Percentiles rank a stretch among this genome's conserved stretches.
Conservation (phyloP, 148 eudicot species). For the Rhododendron vialii region DNA sequence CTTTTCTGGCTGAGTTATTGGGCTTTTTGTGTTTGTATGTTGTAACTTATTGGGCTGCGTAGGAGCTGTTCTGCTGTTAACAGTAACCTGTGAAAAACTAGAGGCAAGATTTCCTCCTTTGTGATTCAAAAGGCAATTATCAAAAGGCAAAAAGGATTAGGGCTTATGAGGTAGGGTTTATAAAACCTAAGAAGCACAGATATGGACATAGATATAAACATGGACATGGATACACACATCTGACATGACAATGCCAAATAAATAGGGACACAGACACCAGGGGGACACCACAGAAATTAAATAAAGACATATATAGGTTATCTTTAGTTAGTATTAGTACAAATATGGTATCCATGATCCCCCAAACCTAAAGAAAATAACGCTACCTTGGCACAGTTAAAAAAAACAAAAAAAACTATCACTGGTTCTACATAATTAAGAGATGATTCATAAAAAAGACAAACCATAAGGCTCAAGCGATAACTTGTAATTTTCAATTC, state of each 20-base stretch:
- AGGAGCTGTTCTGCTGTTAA: neutral
- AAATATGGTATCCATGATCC: too few species aligned
- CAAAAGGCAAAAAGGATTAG: neutral
- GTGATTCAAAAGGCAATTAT: neutral
- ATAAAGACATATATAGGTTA: too few species aligned
- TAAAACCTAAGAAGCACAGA: neutral
- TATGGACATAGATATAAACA: too few species aligned
- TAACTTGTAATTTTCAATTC: neutral
- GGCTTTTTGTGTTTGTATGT: neutral
- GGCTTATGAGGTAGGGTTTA: neutral
- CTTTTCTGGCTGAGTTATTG: neutral
- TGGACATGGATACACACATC: neutral
- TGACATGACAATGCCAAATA: neutral
- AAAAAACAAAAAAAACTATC: too few species aligned
- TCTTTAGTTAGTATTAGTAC: too few species aligned
- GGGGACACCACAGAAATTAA: neutral
- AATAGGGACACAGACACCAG: neutral
- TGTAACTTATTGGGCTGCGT: neutral
- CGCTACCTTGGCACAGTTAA: too few species aligned
- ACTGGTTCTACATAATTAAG: too few species aligned
- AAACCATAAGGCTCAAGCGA: neutral
- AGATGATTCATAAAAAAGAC: too few species aligned
- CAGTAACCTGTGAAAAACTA: neutral
- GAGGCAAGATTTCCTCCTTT: neutral
- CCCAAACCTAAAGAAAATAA: too few species aligned